phyloP scores from a whole-genome alignment of 306 rosid species.

The Dalbergia cultrata region DNA sequence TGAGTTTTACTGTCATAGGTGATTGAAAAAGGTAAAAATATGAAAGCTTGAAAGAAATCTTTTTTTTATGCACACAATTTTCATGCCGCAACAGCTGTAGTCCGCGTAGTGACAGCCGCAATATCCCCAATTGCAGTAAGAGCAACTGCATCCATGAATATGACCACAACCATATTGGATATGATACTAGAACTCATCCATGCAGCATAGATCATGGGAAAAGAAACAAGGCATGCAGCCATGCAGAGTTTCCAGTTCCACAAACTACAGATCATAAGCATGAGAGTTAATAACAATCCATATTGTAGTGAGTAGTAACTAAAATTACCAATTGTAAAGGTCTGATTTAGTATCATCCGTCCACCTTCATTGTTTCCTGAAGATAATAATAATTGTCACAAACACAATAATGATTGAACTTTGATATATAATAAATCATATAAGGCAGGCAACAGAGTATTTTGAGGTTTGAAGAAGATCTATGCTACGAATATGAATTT shows the following conservation, averaged over 20 bases:
- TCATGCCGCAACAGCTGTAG: no score
- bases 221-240: constrained; percentile 1
- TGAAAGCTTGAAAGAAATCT: no score
- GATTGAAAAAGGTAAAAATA: no score
- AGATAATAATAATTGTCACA: constrained; percentile 41
- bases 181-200: constrained; percentile 5
- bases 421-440: constrained; percentile 26
- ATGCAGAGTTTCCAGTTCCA: constrained; percentile 11
- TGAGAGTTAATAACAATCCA: constrained; percentile 21
- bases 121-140: no score
- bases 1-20: no score
- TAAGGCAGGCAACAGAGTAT: constrained; percentile 23
- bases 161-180: neutral
- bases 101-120: no score
- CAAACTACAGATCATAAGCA: constrained; percentile 35
- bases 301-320: constrained; percentile 2
- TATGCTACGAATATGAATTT: constrained; percentile 6
- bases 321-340: constrained; percentile 91
- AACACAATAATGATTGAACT: constrained; percentile 34
- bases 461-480: constrained; percentile 13
- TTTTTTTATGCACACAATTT: no score
- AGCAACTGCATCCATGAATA: no score
- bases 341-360: constrained; percentile 85
- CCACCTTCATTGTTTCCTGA: constrained; percentile 91
- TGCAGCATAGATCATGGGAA: constrained; percentile 22